Base-by-base conservation (phyloP, 192 early-diverging fungal genomes). In the Rhizoclosmatium globosum region DNA sequence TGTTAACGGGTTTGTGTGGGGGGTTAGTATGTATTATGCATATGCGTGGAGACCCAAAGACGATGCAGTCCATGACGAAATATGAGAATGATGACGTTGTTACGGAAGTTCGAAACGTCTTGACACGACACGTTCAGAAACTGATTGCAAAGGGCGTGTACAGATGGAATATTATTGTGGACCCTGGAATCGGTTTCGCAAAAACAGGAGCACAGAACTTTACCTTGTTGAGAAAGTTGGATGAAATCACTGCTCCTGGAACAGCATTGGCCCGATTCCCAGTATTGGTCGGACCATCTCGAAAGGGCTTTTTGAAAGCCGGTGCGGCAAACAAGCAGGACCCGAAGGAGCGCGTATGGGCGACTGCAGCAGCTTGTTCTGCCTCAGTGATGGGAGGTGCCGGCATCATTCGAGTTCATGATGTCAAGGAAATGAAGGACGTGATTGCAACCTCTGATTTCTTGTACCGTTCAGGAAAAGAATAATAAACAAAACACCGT, bases 181-280 rank as follows among this genome's bases (percentile, higher is more conserved):
- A 99, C 77, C 98, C 98, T 13, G 98, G 98, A 38, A 90, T 99
- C 72, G 98, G 98, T 1, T 99, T 99, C 87, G 96, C 97, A 44
- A 99, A 99, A 85, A 92, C 92, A 6, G 87, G 85, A 39, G 88
- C 89, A 2, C 98, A 99, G 80, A 94, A 93, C 82, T 91, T 97
- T 83, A 92, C 95, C 78, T 82, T 99, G 41, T 82, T 99, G 68
- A 88, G 92, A 43, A 84, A 92, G 3, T 84, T 99, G 39, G 76
- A 83, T 1, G 87, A 92, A 61, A 81, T 92, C 41, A 74, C 80
- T 4, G 47, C 71, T 62, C 46, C 71, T 45, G 71, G 73, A 45
- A 75, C 66, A 77, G 84, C 67, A 2, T 65, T 96, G 47, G 84
- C 73, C 13, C 92, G 92, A 15, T 94, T 93, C 79, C 98, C 98